These are phyloP conservation scores for Glarea lozoyensis DNA, from an alignment of 495 filamentous ascomycete species.

Conservation along the genomic window DNA sequence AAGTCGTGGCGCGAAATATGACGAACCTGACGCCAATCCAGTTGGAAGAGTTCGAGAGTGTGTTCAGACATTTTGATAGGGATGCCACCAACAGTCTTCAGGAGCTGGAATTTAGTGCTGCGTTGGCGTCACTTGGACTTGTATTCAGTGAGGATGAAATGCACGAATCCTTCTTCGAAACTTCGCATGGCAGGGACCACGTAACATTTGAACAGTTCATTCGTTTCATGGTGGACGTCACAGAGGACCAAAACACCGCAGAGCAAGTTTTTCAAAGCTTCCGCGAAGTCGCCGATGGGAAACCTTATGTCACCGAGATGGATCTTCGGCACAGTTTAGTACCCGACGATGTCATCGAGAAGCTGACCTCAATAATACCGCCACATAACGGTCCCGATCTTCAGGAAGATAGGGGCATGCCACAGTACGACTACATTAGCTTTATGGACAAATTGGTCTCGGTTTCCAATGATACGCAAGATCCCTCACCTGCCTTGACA, in stretches of 20 bases:
- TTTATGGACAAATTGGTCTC: constrained; percentile 79
- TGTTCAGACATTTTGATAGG: constrained; percentile 97
- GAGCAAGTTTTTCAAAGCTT: constrained; percentile 98
- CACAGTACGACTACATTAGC: constrained; percentile 84
- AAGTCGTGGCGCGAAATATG: constrained; percentile 93
- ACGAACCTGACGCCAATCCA: constrained; percentile 97
- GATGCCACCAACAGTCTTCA: constrained; percentile 83
- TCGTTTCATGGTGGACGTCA: constrained; percentile 96
- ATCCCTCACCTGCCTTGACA: constrained; percentile 4
- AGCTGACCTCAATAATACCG: constrained; percentile 81
- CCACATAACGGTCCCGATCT: constrained; percentile 68
- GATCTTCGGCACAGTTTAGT: constrained; percentile 91
- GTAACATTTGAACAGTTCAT: constrained; percentile 99
- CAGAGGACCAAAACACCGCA: constrained; percentile 95
- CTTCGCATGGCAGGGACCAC: constrained; percentile 60
- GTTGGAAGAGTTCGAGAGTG: constrained; percentile 93
- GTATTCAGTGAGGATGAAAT: constrained; percentile 96
- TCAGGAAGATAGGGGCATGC: constrained; percentile 62
- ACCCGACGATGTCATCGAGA: constrained; percentile 89
- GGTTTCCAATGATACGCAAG: constrained; percentile 11
- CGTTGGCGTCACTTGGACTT: constrained; percentile 82
- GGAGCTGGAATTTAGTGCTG: constrained; percentile 91
- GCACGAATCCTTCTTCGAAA: constrained; percentile 80
- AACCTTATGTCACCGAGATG: constrained; percentile 96
- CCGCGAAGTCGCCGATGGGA: constrained; percentile 93